phyloP scores from a whole-genome alignment of 495 filamentous ascomycete genomes.

The Tuber aestivum region DNA sequence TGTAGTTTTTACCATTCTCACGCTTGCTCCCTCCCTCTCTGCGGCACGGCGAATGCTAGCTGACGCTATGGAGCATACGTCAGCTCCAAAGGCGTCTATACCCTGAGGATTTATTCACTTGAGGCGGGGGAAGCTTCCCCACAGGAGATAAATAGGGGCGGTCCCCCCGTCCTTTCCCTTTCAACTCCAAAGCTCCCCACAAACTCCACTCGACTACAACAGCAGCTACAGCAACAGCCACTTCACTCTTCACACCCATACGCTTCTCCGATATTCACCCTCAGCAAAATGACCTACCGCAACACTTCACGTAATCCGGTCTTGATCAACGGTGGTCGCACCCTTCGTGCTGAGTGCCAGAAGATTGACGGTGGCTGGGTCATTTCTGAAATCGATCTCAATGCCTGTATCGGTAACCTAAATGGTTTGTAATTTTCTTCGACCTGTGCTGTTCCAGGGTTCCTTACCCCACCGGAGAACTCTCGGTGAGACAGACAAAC shows the following conservation, averaged over 20 bases:
- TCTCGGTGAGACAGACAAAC: neutral
- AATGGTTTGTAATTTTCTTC: constrained; percentile 17
- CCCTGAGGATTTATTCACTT: neutral
- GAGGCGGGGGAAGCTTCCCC: neutral
- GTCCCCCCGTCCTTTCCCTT: neutral
- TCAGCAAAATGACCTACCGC: neutral
- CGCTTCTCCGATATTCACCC: neutral
- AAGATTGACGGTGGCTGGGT: constrained; percentile 6
- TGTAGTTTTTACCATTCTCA: neutral
- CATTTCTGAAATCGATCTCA: constrained; percentile 16
- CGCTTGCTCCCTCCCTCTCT: neutral
- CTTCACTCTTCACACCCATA: neutral
- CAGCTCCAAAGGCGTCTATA: neutral
- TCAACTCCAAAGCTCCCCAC: neutral
- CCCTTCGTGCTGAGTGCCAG: constrained; percentile 14
- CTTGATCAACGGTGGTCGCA: constrained; percentile 16
- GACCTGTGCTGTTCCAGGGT: neutral
- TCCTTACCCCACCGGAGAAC: neutral
- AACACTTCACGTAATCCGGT: neutral
- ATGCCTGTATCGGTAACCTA: constrained; percentile 30
- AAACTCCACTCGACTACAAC: neutral
- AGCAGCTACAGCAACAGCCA: neutral
- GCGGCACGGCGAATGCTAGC: neutral
- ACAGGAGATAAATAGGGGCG: neutral
- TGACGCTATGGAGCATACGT: neutral